Conservation (phyloP, 2,329 filamentous ascomycete species). For the Pseudonectria foliicola region DNA sequence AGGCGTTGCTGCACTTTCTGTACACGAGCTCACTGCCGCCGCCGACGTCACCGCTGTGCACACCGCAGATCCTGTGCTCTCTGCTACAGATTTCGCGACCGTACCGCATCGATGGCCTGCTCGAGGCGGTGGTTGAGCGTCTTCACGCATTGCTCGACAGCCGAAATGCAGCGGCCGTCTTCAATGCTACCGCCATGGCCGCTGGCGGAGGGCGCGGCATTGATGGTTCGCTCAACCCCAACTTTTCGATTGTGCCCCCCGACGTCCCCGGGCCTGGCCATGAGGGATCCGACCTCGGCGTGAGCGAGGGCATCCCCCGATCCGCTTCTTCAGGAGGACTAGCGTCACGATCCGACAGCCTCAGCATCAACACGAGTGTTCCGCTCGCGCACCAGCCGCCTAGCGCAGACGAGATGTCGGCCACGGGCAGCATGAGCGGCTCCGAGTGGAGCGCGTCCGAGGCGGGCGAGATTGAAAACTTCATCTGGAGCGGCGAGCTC, state of each 20-base stretch:
- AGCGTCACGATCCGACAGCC: constrained; percentile 27
- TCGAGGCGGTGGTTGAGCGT: constrained; percentile 88
- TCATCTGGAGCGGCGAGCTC: constrained; percentile 70
- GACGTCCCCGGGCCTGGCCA: constrained; percentile 34
- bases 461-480: constrained; percentile 41
- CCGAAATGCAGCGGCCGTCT: constrained; percentile 90
- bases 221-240: constrained; percentile 57
- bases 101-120: constrained; percentile 84
- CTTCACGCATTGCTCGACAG: constrained; percentile 86
- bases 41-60: constrained; percentile 70
- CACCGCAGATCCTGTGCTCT: constrained; percentile 91
- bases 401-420: constrained; percentile 40
- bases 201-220: constrained; percentile 86
- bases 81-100: constrained; percentile 87
- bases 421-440: constrained; percentile 43
- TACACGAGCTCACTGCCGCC: constrained; percentile 87
- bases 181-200: constrained; percentile 97
- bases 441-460: constrained; percentile 53
- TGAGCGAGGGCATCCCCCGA: constrained; percentile 23
- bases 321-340: no score
- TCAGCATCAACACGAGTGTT: constrained; percentile 44
- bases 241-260: constrained; percentile 49
- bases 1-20: constrained; percentile 84
- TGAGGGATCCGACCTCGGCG: constrained; percentile 27
- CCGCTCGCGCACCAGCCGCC: constrained; percentile 29